Conservation (phyloP, 1,139 yeast genomes). For the Nakaseomyces nivariensis region DNA sequence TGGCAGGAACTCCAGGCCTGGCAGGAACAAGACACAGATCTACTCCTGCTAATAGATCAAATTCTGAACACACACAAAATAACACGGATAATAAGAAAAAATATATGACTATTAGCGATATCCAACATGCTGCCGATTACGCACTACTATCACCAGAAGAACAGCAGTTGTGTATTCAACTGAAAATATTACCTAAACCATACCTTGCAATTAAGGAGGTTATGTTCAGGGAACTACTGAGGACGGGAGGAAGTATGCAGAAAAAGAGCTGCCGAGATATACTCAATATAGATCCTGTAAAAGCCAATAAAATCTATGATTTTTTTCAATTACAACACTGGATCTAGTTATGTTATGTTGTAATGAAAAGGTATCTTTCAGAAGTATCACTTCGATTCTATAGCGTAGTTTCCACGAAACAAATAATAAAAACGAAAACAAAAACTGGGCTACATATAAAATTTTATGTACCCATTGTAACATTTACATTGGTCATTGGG, state of each 20-base stretch:
- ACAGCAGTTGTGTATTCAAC: slow-evolving; percentile 70
- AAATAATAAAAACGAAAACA: too few species aligned
- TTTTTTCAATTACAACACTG: slow-evolving; percentile 89
- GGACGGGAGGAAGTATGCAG: slow-evolving; percentile 74
- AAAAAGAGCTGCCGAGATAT: slow-evolving; percentile 77
- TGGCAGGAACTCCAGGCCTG: slow-evolving; percentile 6
- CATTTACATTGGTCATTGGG: background rate
- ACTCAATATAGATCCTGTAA: slow-evolving; percentile 73
- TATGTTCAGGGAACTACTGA: slow-evolving; percentile 77
- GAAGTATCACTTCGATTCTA: too few species aligned
- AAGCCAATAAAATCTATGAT: slow-evolving; percentile 81
- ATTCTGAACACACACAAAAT: slow-evolving; percentile 22
- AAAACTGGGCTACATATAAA: too few species aligned
- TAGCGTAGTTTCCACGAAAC: too few species aligned
- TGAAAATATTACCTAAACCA: slow-evolving; percentile 85
- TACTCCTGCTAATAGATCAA: slow-evolving; percentile 20
- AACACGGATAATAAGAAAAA: slow-evolving; percentile 33
- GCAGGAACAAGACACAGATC: slow-evolving; percentile 21
- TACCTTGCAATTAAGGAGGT: slow-evolving; percentile 87
- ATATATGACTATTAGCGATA: slow-evolving; percentile 40
- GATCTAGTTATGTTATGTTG: slow-evolving; percentile 31
- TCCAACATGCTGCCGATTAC: slow-evolving; percentile 74
- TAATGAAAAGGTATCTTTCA: too few species aligned
- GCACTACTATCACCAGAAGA: slow-evolving; percentile 79
- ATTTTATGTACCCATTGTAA: background rate